These are phyloP conservation scores for Morella rubra DNA, from an alignment of 306 rosid species.

Conservation along the genomic window DNA sequence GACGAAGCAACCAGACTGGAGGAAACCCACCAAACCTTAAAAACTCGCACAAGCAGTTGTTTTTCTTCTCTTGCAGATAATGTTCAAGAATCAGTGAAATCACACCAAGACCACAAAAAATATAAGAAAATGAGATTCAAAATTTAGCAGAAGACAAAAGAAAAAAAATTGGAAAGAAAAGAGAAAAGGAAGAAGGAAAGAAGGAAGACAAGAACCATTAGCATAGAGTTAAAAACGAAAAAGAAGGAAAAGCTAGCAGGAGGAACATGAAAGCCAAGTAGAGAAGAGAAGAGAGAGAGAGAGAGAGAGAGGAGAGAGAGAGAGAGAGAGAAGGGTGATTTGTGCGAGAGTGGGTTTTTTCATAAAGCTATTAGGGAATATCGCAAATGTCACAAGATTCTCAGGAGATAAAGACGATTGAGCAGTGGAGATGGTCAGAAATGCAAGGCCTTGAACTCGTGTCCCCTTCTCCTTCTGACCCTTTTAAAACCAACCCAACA, in stretches of 20 bases:
- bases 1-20: constrained; percentile 44
- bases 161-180: neutral
- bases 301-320: constrained; percentile 25
- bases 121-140: constrained; percentile 13
- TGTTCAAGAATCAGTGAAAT: constrained; percentile 15
- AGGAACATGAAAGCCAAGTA: constrained; percentile 44
- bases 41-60: neutral
- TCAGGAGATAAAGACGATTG: constrained; percentile 71
- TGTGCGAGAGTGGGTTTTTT: constrained; percentile 36
- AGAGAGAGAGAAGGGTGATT: constrained; percentile 5
- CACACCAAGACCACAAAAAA: constrained; percentile 20
- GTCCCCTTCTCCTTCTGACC: constrained; percentile 42
- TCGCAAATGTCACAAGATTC: constrained; percentile 90
- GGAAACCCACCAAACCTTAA: constrained; percentile 31
- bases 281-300: constrained; percentile 24
- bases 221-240: constrained; percentile 30
- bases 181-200: neutral
- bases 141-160: neutral
- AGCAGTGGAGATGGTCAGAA: constrained; percentile 98
- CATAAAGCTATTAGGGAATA: constrained; percentile 48
- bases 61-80: constrained; percentile 24
- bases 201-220: constrained; percentile 29
- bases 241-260: constrained; percentile 15
- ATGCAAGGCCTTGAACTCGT: constrained; percentile 92
- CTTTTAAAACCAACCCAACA: constrained; percentile 39